Evolutionary conservation across 2,329 filamentous ascomycete species (phyloP), one percentile per base, ranked within the genome.

Genomic region (Cucurbitaria berberidis): DNA sequence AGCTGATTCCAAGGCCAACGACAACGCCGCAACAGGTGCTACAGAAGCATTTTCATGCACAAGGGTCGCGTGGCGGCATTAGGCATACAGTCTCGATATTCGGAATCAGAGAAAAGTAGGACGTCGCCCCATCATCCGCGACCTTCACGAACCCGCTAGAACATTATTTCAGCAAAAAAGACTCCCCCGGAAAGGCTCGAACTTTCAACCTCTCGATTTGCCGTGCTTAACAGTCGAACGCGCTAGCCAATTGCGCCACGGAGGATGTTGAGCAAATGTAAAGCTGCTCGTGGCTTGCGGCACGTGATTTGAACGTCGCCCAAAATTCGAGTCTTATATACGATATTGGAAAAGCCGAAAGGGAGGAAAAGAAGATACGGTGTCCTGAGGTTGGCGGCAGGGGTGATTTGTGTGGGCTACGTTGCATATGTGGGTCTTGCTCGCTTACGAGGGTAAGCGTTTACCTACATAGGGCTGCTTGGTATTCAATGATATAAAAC

Each of bases 201-300:
- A 69, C 65, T 66, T 68, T 57, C 62, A 69, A 67, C 67, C 66
- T 68, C 66, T 62, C 63, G 67, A 69, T 68, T 51, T 55, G 52
- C 30, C 13, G 26, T 38, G 44, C 51, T 52, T 83, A 84, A 84
- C 81, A 84, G 81, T 83, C 81, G 80, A 78, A 84, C 82, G 81
- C 81, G 81, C 81, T 84, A 84, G 80, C 81, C 82, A 83, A 76
- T 76, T 76, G 74, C 74, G 74, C 73, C 74, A 76, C 69, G 71
- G 73, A 74, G 72, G 73, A 75, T 39, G 19, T 34, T 57, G 51
- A 59, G 53, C 48, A 10, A 36, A 7, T 36, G 6, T 5, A 22
- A 32, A 35, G 16, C 45, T 48, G 57, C 56, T 57, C 52, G 47
- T 60, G 53, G 43, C 43, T 57, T 56, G 53, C 53, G 42, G 55